These are phyloP conservation scores for Leccinum solheimii DNA, from an alignment of 1,284 basidiomycete species.

Conservation along the genomic window DNA sequence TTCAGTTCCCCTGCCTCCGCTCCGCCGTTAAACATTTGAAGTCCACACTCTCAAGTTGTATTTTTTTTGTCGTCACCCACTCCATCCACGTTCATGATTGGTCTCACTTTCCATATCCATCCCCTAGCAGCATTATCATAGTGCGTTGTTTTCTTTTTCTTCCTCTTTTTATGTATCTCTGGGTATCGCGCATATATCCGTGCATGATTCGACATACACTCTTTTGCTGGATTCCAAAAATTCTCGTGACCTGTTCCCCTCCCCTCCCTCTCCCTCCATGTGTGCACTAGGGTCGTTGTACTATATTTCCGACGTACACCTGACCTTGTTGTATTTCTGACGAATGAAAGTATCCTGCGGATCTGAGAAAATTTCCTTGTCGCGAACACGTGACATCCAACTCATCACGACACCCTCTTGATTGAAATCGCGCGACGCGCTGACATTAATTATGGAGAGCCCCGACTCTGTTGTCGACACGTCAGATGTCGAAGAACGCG, in stretches of 20 bases:
- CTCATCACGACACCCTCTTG: not conserved
- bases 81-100: conserved; percentile 12
- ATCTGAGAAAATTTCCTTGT: not conserved
- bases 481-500: conserved; percentile 58
- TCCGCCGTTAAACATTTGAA: conserved; percentile 35
- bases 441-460: conserved; percentile 28
- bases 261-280: not conserved
- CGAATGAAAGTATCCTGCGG: not conserved
- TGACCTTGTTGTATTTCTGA: conserved; percentile 23
- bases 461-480: conserved; percentile 55
- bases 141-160: not conserved
- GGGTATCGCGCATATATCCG: conserved; percentile 30
- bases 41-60: conserved; percentile 20
- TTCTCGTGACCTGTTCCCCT: not conserved
- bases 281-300: conserved; percentile 11
- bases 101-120: conserved; percentile 11
- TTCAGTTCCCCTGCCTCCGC: conserved; percentile 40
- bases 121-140: conserved; percentile 17
- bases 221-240: conserved; percentile 10
- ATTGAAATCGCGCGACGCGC: not conserved
- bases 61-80: conserved; percentile 15
- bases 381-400: conserved; percentile 28
- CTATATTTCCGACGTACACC: conserved; percentile 4
- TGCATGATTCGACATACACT: conserved; percentile 16
- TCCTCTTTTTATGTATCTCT: conserved; percentile 18